Percentiles rank a stretch among this genome's conserved stretches.
Conservation (phyloP, 2,329 filamentous ascomycete genomes). For the Pseudomassariella vexata region DNA sequence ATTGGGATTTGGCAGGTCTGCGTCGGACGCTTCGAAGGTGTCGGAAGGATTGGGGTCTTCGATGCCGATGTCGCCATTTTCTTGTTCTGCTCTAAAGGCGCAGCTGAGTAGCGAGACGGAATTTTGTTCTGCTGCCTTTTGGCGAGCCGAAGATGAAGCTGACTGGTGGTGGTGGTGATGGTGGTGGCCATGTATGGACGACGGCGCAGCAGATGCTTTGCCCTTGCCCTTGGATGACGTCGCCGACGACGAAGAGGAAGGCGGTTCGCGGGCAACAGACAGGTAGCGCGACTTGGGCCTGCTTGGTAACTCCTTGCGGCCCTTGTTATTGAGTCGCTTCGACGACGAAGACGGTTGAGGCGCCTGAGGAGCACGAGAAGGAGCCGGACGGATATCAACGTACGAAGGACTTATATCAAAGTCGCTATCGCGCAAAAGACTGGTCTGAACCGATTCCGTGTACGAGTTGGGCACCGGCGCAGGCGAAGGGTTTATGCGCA, state of each 20-base stretch:
- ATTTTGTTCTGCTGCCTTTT: background rate
- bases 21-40: too few species aligned
- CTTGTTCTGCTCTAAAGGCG: too few species aligned
- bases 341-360: background rate
- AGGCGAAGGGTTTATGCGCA: constrained; percentile 2
- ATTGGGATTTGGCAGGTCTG: background rate
- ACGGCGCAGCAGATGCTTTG: too few species aligned
- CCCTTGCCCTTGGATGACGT: background rate
- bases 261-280: too few species aligned
- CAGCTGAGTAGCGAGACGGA: too few species aligned
- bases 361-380: too few species aligned
- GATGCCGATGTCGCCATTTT: too few species aligned
- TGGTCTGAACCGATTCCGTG: background rate
- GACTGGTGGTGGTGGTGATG: too few species aligned
- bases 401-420: too few species aligned
- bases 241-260: background rate
- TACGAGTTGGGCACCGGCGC: background rate
- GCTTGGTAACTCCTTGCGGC: background rate
- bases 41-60: too few species aligned
- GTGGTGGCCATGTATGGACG: too few species aligned
- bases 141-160: background rate
- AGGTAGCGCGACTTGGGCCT: background rate
- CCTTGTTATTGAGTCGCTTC: background rate
- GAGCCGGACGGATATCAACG: too few species aligned
- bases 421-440: background rate